A percentile compares a stretch with the other conserved stretches of the same genome.
These are phyloP conservation scores for Narthecium ossifragum DNA, from an alignment of 106 monocot genomes.

Conservation along the genomic window DNA sequence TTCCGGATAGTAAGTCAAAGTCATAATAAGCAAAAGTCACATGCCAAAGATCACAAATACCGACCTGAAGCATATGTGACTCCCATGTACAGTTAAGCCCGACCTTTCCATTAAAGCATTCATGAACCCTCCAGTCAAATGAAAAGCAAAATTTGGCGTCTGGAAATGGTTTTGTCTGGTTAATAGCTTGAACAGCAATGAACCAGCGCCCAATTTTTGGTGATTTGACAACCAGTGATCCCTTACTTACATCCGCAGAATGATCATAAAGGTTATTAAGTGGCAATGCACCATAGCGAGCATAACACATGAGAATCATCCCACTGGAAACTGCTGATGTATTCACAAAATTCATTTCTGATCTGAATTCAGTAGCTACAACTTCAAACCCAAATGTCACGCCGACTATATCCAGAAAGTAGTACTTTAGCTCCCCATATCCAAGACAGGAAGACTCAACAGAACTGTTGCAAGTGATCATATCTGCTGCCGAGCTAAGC, in stretches of 20 bases:
- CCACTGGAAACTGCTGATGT: conserved; percentile 15
- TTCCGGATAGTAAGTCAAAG: too few relatives aligned
- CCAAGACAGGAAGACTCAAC: conserved; percentile 46
- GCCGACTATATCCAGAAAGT: conserved; percentile 52
- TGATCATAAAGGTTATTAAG: conserved; percentile 50
- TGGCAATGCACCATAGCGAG: conserved; percentile 69
- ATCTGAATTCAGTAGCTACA: conserved; percentile 26
- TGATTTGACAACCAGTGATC: conserved; percentile 43
- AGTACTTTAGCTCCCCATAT: conserved; percentile 46
- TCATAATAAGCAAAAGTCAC: too few relatives aligned
- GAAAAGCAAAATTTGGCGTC: conserved; percentile 51
- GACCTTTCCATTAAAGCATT: conserved; percentile 58
- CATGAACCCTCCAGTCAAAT: conserved; percentile 53
- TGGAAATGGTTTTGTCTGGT: conserved; percentile 26
- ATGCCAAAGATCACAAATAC: too few relatives aligned
- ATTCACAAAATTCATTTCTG: conserved; percentile 23
- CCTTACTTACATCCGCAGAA: conserved; percentile 50
- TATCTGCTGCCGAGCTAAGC: conserved; percentile 11
- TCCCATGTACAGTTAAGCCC: conserved; percentile 74
- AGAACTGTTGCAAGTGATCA: conserved; percentile 54
- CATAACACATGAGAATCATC: conserved; percentile 57
- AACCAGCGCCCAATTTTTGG: conserved; percentile 79
- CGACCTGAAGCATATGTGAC: conserved; percentile 62
- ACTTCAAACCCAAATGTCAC: conserved; percentile 40
- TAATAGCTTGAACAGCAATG: conserved; percentile 53